Percentiles rank a stretch among this genome's conserved stretches.
Conservation (phyloP, 2,329 filamentous ascomycete species). For the Penicillium sumatraense region DNA sequence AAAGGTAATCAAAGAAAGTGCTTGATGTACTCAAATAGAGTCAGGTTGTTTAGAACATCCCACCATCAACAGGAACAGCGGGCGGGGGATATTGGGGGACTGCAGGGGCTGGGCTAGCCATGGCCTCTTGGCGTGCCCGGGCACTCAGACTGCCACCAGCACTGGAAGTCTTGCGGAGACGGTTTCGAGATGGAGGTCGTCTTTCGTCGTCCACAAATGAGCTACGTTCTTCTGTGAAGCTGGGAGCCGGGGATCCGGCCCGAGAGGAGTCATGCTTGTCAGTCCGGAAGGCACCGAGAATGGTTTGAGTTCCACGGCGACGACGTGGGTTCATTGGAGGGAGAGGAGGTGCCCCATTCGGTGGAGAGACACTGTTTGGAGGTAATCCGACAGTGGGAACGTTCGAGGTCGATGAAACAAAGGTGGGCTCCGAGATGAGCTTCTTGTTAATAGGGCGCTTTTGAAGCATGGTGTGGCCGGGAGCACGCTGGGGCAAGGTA, state of each 20-base stretch:
- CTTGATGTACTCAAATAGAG: constrained; percentile 4
- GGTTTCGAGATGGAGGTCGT: constrained; percentile 39
- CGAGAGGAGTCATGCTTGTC: constrained; percentile 38
- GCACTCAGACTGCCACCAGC: constrained; percentile 51
- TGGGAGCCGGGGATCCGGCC: constrained; percentile 25
- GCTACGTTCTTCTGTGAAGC: constrained; percentile 22
- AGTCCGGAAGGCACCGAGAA: constrained; percentile 42
- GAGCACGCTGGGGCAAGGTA: constrained; percentile 33
- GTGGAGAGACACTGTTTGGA: constrained; percentile 42
- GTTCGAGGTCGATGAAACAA: constrained; percentile 59
- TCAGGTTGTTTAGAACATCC: constrained; percentile 40
- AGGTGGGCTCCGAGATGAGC: constrained; percentile 65
- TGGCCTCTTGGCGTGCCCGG: constrained; percentile 48
- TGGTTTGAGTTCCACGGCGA: constrained; percentile 53
- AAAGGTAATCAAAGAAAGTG: constrained; percentile 2
- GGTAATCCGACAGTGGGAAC: constrained; percentile 64
- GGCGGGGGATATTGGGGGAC: constrained; percentile 39
- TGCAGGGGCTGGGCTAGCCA: constrained; percentile 34
- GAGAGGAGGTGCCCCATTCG: constrained; percentile 51
- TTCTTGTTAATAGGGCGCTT: constrained; percentile 65
- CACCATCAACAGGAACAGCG: constrained; percentile 36
- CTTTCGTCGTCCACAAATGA: constrained; percentile 41
- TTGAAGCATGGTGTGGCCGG: constrained; percentile 41
- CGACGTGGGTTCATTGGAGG: constrained; percentile 65
- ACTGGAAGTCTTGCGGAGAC: constrained; percentile 41